Evolutionary conservation across 2,329 filamentous ascomycete species (phyloP).

Genomic region (Xylaria polymorpha): DNA sequence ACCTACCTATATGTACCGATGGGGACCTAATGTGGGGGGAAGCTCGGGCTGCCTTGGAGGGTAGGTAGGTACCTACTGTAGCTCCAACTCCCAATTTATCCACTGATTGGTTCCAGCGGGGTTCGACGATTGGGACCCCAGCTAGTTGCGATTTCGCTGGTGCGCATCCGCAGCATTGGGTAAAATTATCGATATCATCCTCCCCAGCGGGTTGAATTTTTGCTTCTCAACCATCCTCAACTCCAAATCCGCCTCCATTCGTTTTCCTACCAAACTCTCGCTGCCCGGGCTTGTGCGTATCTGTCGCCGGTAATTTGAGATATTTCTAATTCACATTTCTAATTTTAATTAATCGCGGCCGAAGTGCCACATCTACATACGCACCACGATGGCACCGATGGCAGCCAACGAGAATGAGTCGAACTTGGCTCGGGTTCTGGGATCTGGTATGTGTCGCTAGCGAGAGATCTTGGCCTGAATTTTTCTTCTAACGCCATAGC

Average conservation of each 20-base stretch:
- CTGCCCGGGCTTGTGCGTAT: slow-evolving; percentile 11
- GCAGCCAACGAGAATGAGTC: slow-evolving; percentile 79
- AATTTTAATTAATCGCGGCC: slow-evolving; percentile 13
- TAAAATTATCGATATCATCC: slow-evolving; percentile 37
- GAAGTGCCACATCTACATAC: slow-evolving; percentile 4
- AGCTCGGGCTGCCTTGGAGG: background rate
- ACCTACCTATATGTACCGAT: background rate
- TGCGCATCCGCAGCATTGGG: slow-evolving; percentile 29
- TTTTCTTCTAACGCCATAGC: slow-evolving; percentile 34
- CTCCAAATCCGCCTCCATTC: slow-evolving; percentile 27
- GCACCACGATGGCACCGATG: slow-evolving; percentile 69
- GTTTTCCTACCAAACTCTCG: slow-evolving; percentile 16
- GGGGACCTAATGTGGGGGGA: background rate
- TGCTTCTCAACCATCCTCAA: slow-evolving; percentile 31
- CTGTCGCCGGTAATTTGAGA: slow-evolving; percentile 10
- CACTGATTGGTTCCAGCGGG: slow-evolving; percentile 27
- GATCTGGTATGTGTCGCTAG: slow-evolving; percentile 76
- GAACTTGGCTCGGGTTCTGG: slow-evolving; percentile 85
- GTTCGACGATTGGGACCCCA: slow-evolving; percentile 10
- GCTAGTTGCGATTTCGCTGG: slow-evolving; percentile 33
- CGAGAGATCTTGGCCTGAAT: background rate
- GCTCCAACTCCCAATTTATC: slow-evolving; percentile 10
- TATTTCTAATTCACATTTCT: slow-evolving; percentile 8
- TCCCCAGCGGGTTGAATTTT: slow-evolving; percentile 38
- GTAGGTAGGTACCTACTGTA: no score